Evolutionary conservation across 352 stramenopile species (phyloP).

Genomic region (Pythium aphanidermatum): DNA sequence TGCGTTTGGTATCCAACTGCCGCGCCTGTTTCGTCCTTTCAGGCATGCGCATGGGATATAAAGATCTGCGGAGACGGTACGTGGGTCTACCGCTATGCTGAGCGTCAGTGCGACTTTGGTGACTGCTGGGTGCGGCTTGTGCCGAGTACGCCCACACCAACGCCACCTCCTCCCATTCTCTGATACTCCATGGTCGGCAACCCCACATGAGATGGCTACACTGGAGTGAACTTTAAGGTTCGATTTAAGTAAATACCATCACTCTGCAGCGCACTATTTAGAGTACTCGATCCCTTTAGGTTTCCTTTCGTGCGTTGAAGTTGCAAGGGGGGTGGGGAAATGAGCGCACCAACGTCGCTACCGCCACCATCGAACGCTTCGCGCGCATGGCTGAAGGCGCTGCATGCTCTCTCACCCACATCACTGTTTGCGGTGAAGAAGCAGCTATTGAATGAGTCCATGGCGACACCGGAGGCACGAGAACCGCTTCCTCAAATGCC

Average conservation of each 20-base stretch:
- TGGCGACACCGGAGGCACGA: neutral
- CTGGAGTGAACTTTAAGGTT: too few species aligned
- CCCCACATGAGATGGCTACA: neutral
- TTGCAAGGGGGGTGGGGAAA: too few species aligned
- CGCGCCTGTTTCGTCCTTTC: neutral
- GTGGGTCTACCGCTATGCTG: constrained; percentile 49
- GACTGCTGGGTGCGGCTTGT: constrained; percentile 35
- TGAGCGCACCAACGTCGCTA: constrained; percentile 6
- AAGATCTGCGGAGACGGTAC: constrained; percentile 57
- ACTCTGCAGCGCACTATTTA: too few species aligned
- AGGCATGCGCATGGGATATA: constrained; percentile 60
- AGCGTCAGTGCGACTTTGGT: constrained; percentile 41
- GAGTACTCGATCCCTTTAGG: too few species aligned
- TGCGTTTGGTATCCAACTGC: neutral
- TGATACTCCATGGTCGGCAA: neutral
- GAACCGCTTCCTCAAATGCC: constrained; percentile 20
- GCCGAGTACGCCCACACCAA: neutral
- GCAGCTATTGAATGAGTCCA: neutral
- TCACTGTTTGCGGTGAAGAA: constrained; percentile 5
- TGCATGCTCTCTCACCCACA: constrained; percentile 13
- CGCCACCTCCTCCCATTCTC: neutral
- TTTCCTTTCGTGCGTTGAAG: too few species aligned
- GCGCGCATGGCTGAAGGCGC: constrained; percentile 10
- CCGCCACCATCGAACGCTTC: constrained; percentile 4
- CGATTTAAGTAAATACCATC: too few species aligned